A percentile compares a stretch with the other conserved stretches of the same genome.
Evolutionary conservation across 352 stramenopile species (phyloP).

Genomic region (Globisporangium perplexum): DNA sequence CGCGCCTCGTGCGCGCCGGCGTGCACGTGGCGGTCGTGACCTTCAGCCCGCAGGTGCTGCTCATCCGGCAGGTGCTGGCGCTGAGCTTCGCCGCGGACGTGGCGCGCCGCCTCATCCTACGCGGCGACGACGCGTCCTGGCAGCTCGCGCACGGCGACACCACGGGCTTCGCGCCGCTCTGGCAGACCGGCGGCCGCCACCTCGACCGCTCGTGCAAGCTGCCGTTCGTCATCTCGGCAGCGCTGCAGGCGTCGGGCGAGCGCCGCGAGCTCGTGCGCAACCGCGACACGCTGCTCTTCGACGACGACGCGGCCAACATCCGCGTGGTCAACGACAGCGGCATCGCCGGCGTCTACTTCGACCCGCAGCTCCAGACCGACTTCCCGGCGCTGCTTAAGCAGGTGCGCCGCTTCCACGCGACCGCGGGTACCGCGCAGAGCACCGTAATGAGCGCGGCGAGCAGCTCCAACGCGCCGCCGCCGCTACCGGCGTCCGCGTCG

Average conservation of each 20-base stretch:
- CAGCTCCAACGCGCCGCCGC: neutral
- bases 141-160: conserved; percentile 38
- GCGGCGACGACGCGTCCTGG: conserved; percentile 61
- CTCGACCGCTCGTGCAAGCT: conserved; percentile 71
- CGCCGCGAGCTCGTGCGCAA: conserved; percentile 34
- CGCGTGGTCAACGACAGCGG: conserved; percentile 68
- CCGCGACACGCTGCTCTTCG: conserved; percentile 68
- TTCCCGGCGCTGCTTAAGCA: conserved; percentile 35
- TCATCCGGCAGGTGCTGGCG: conserved; percentile 57
- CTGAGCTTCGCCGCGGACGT: conserved; percentile 42
- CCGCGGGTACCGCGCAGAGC: conserved; percentile 1
- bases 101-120: conserved; percentile 39
- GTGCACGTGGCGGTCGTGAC: conserved; percentile 75
- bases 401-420: conserved; percentile 26
- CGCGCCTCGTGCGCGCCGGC: conserved; percentile 27
- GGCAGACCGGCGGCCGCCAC: conserved; percentile 44
- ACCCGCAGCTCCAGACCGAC: conserved; percentile 32
- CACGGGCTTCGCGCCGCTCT: conserved; percentile 41
- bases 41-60: conserved; percentile 63
- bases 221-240: conserved; percentile 68
- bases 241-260: conserved; percentile 28
- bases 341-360: conserved; percentile 67
- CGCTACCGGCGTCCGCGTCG: neutral
- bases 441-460: neutral
- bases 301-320: conserved; percentile 76